Conservation (phyloP, 352 stramenopile genomes). For the Phytophthora litchii region DNA sequence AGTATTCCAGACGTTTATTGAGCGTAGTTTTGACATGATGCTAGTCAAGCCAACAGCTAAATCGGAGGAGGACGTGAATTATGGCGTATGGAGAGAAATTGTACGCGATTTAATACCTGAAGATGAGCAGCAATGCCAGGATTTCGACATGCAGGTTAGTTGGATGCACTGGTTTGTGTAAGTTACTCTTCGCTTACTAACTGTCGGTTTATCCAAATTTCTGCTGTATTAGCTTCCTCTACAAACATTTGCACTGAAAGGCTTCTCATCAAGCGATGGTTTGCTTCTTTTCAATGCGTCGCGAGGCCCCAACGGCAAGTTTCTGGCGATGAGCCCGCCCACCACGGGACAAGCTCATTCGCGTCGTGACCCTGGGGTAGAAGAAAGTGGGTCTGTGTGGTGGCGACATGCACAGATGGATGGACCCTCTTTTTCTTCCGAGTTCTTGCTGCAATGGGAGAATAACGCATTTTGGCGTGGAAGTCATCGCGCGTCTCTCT, state of each 20-base stretch:
- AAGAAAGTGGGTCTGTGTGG: constrained; percentile 47
- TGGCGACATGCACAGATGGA: constrained; percentile 57
- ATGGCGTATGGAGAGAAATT: constrained; percentile 60
- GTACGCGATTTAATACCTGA: constrained; percentile 58
- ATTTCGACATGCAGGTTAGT: constrained; percentile 56
- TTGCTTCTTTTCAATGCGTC: constrained; percentile 33
- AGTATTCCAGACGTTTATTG: constrained; percentile 77
- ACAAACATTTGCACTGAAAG: constrained; percentile 58
- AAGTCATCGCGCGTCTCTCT: constrained; percentile 34
- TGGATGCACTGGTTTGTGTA: background rate
- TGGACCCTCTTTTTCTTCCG: constrained; percentile 41
- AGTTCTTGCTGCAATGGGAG: constrained; percentile 46
- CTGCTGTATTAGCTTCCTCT: constrained; percentile 46
- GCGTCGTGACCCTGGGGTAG: constrained; percentile 4
- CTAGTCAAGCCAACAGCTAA: constrained; percentile 47
- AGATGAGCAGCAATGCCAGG: constrained; percentile 39
- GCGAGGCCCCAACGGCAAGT: constrained; percentile 36
- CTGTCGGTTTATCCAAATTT: background rate
- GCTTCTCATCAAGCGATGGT: constrained; percentile 45
- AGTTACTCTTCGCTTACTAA: constrained; percentile 2
- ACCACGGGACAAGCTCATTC: background rate
- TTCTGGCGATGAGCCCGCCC: constrained; percentile 24
- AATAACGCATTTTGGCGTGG: constrained; percentile 20
- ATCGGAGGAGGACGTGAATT: constrained; percentile 69
- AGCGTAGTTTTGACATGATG: constrained; percentile 68